Evolutionary conservation across 257 asterid genomes (phyloP).

Genomic region (Nicotiana knightiana): DNA sequence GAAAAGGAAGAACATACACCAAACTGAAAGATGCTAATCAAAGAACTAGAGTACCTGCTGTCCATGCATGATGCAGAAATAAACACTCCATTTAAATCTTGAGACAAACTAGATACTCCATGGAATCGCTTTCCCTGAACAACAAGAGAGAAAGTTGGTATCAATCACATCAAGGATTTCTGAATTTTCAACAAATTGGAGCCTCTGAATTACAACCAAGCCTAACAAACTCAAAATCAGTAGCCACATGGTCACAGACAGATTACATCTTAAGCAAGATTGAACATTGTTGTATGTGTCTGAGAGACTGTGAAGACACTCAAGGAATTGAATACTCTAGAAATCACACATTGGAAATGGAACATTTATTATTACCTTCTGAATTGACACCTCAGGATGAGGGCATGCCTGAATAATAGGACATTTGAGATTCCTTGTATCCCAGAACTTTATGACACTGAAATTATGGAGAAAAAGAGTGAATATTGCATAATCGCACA

Average conservation of each 20-base stretch:
- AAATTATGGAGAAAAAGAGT: slow-evolving; percentile 4
- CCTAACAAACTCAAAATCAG: not conserved
- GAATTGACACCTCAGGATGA: slow-evolving; percentile 29
- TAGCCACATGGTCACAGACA: not conserved
- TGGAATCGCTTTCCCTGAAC: slow-evolving; percentile 54
- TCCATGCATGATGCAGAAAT: slow-evolving; percentile 94
- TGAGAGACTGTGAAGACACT: not conserved
- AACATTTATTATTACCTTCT: slow-evolving; percentile 34
- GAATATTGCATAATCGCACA: slow-evolving; percentile 7
- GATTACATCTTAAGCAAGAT: not conserved
- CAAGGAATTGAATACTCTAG: not conserved
- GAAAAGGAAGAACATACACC: not conserved
- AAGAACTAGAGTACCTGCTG: slow-evolving; percentile 47
- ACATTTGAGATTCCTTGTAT: slow-evolving; percentile 66
- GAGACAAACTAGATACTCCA: slow-evolving; percentile 90
- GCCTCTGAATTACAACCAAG: not conserved
- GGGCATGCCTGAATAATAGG: slow-evolving; percentile 77
- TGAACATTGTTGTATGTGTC: not conserved
- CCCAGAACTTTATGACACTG: slow-evolving; percentile 88
- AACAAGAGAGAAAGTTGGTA: slow-evolving; percentile 16
- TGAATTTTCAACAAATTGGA: not conserved
- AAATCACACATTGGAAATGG: not conserved
- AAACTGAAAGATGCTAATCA: not conserved
- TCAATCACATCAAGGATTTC: not conserved
- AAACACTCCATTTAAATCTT: slow-evolving; percentile 76